phyloP scores from a whole-genome alignment of 2,329 filamentous ascomycete species.

The Microdochium bolleyi region DNA sequence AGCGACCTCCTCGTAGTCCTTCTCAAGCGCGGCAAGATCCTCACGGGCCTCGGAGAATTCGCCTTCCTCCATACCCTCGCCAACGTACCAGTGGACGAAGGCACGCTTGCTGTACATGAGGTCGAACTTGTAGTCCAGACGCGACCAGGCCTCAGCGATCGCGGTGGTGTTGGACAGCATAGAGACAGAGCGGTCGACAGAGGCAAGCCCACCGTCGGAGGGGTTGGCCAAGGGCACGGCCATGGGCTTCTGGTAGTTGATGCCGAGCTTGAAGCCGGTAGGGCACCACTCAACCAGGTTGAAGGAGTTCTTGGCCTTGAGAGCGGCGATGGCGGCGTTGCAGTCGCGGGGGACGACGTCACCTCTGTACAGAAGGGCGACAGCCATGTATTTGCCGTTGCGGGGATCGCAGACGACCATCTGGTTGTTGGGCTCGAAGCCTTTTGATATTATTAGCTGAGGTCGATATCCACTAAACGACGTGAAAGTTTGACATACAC shows the following conservation, averaged over 20 bases:
- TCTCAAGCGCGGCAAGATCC: slow-evolving; percentile 77
- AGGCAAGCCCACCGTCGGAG: slow-evolving; percentile 49
- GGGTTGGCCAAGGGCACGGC: slow-evolving; percentile 44
- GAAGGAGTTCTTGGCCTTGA: slow-evolving; percentile 66
- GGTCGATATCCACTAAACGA: background rate
- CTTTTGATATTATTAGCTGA: slow-evolving; percentile 26
- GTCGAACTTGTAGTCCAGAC: slow-evolving; percentile 67
- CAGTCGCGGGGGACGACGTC: slow-evolving; percentile 65
- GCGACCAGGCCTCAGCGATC: slow-evolving; percentile 66
- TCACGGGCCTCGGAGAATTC: slow-evolving; percentile 84
- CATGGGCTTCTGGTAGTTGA: slow-evolving; percentile 65
- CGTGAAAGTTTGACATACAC: slow-evolving; percentile 38
- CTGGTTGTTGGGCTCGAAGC: slow-evolving; percentile 72
- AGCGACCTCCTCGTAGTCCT: slow-evolving; percentile 81
- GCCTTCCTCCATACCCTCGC: slow-evolving; percentile 88
- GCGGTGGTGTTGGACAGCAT: slow-evolving; percentile 72
- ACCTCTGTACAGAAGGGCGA: slow-evolving; percentile 63
- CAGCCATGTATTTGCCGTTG: slow-evolving; percentile 72
- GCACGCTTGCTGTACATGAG: slow-evolving; percentile 74
- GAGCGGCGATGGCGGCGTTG: slow-evolving; percentile 55
- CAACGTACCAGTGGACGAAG: slow-evolving; percentile 75
- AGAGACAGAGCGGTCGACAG: slow-evolving; percentile 55
- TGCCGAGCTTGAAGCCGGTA: slow-evolving; percentile 68
- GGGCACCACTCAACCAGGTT: slow-evolving; percentile 71
- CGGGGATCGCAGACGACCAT: slow-evolving; percentile 70